A percentile compares a stretch with the other conserved stretches of the same genome.
Evolutionary conservation across 306 rosid species (phyloP).

Genomic region (Coriaria nepalensis): DNA sequence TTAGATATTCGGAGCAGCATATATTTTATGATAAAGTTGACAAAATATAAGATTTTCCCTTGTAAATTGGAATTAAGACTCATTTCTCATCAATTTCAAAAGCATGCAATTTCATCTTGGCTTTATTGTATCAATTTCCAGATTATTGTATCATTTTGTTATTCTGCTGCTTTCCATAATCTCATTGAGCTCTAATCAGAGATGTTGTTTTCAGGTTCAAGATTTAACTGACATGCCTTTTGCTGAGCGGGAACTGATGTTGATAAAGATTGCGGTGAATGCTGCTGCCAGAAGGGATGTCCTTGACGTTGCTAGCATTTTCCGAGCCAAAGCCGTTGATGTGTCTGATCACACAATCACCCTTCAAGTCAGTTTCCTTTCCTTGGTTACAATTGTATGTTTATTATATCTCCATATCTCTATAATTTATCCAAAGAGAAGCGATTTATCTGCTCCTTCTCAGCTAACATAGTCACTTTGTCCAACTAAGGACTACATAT

Average conservation of each 20-base stretch:
- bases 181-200: neutral
- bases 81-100: too few relatives aligned
- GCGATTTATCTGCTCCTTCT: too few relatives aligned
- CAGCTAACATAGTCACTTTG: too few relatives aligned
- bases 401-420: too few relatives aligned
- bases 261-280: constrained; percentile 44
- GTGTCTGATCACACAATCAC: constrained; percentile 51
- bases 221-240: constrained; percentile 39
- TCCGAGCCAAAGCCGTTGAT: constrained; percentile 52
- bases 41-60: too few relatives aligned
- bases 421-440: too few relatives aligned
- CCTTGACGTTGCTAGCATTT: constrained; percentile 44
- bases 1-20: neutral
- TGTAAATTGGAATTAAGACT: too few relatives aligned
- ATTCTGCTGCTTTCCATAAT: neutral
- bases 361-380: constrained; percentile 29
- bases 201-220: constrained; percentile 25
- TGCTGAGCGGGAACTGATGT: constrained; percentile 47
- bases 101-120: too few relatives aligned
- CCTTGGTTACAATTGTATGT: neutral
- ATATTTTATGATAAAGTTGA: too few relatives aligned
- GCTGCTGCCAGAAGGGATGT: constrained; percentile 44
- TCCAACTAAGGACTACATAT: too few relatives aligned
- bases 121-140: neutral
- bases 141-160: too few relatives aligned